Evolutionary conservation across 352 stramenopile species (phyloP), one percentile per base, ranked within the genome.

Genomic region (Globisporangium yorkense): DNA sequence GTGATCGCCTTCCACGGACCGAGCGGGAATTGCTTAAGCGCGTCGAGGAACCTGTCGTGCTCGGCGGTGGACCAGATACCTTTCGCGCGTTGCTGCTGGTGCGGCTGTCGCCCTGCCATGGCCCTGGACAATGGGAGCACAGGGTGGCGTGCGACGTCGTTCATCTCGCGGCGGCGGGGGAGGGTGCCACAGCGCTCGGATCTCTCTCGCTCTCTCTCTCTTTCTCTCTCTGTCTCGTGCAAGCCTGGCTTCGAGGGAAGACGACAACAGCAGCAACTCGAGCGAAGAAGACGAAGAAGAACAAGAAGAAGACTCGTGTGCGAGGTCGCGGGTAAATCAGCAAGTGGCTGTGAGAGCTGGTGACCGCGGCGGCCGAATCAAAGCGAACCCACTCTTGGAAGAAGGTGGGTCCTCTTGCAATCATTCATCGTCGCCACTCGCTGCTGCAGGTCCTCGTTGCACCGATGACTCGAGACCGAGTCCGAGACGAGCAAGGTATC

Each of bases 41-140:
- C 58, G 24, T 64, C 58, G 15, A 64, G 51, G 37, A 64, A 64
- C 43, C 58, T 43, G 15, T 64, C 58, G 58, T 64, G 58, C 45
- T 60, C 51, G 27, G 56, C 51, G 7, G 37, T 54, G 24, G 51
- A 61, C 59, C 59, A 65, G 31, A 65, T 61, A n/a, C 55, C 55
- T 37, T 51, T 62, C 20, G 35, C 56, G 37, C 56, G 47, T 37
- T 61, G 55, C 24, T 48, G 45, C 16, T 29, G 54, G 20, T 46
- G 20, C 44, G 47, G 45, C 20, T 51, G 40, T 16, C 46, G 55
- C 21, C 18, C 51, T 24, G 29, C 33, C 46, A 60, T 54, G 24
- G 55, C 46, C 8, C 24, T 21, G 10, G 44, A 8, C 18, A 60
- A 39, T 29, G 45, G n/a, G 45, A 60, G 47, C 24, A 16, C 33